Conservation (phyloP, 164 flowering plant genomes). For the Amborella trichopoda region DNA sequence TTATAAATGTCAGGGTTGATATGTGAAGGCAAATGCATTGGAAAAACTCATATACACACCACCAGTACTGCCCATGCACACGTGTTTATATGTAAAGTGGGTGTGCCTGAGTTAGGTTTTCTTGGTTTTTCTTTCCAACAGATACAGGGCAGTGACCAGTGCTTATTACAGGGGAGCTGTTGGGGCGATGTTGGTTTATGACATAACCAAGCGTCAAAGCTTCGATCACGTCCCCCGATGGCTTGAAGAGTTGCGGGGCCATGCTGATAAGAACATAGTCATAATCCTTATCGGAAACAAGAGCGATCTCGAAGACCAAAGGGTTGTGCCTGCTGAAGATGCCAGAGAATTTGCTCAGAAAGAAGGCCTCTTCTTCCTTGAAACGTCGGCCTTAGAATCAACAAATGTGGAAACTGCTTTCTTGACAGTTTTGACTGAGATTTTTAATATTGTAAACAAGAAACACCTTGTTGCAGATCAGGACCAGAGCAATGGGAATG, state of each 20-base stretch:
- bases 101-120: too few species aligned
- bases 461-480: constrained; percentile 53
- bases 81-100: too few species aligned
- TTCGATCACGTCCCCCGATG: constrained; percentile 87
- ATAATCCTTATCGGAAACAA: constrained; percentile 76
- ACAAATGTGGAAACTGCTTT: constrained; percentile 69
- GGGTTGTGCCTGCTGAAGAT: constrained; percentile 67
- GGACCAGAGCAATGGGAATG: constrained; percentile 33
- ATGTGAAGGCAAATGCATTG: too few species aligned
- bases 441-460: constrained; percentile 65
- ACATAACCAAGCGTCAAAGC: constrained; percentile 64
- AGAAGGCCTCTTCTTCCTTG: constrained; percentile 75
- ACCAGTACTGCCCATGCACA: too few species aligned
- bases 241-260: constrained; percentile 77
- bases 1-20: too few species aligned
- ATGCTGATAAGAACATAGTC: constrained; percentile 85
- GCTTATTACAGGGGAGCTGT: constrained; percentile 88
- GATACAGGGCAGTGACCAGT: constrained; percentile 79
- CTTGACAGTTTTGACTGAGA: constrained; percentile 58
- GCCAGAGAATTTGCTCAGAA: constrained; percentile 74
- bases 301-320: constrained; percentile 51
- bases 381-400: constrained; percentile 71
- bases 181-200: constrained; percentile 79
- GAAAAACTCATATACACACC: too few species aligned
- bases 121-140: constrained; percentile 17